phyloP scores from a whole-genome alignment of 1,284 basidiomycete genomes.

The Microbotryum lychnidis-dioicae region DNA sequence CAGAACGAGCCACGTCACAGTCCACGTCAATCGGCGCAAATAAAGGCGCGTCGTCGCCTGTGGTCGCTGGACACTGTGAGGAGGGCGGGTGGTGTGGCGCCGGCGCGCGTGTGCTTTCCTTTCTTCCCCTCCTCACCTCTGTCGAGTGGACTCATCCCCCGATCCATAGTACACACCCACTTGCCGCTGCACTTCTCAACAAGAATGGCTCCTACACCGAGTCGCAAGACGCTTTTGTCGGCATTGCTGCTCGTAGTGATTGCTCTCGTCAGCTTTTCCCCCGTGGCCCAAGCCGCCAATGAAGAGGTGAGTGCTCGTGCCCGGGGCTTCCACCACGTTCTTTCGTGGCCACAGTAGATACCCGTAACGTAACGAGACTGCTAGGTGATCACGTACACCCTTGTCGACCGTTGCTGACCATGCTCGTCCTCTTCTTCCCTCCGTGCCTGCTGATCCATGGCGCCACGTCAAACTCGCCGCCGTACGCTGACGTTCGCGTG shows the following conservation, averaged over 20 bases:
- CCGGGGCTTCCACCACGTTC: background rate
- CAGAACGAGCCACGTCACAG: no score
- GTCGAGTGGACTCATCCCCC: no score
- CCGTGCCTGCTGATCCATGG: background rate
- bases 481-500: background rate
- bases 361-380: background rate
- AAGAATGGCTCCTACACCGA: no score
- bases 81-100: no score
- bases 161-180: no score
- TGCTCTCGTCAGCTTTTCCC: slow-evolving; percentile 17
- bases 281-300: slow-evolving; percentile 21
- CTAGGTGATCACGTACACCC: background rate
- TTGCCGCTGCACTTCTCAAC: no score
- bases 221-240: background rate
- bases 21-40: no score
- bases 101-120: no score
- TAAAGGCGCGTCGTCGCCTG: no score
- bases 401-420: background rate
- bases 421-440: background rate
- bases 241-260: background rate
- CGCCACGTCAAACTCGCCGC: background rate
- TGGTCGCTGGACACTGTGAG: no score
- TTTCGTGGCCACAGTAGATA: background rate
- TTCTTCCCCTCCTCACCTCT: no score
- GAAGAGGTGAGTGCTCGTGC: slow-evolving; percentile 15